phyloP scores from a whole-genome alignment of 768 basidiomycete genomes.

The Tricholomella constricta region DNA sequence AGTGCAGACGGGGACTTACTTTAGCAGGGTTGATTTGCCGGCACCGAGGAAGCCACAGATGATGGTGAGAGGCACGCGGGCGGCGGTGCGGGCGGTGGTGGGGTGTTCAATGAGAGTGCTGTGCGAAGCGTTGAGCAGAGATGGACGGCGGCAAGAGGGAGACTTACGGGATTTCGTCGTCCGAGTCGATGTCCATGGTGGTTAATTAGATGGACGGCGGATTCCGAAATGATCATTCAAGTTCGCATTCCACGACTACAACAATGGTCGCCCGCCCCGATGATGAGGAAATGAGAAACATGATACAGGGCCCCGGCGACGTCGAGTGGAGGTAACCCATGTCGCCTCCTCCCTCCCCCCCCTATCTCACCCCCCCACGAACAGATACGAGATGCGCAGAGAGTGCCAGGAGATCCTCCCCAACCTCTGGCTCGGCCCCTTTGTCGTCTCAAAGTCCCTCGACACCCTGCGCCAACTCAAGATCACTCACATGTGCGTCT shows the following conservation, averaged over 20 bases:
- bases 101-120: constrained; percentile 31
- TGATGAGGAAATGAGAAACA: constrained; percentile 50
- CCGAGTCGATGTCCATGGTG: constrained; percentile 43
- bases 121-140: constrained; percentile 1
- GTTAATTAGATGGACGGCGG: too few relatives aligned
- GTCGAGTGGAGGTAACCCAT: constrained; percentile 73
- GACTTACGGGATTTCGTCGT: constrained; percentile 60
- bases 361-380: neutral
- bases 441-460: constrained; percentile 84
- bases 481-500: constrained; percentile 77
- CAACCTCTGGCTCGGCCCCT: constrained; percentile 81
- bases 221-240: neutral
- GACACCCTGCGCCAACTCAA: constrained; percentile 63
- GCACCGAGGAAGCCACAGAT: constrained; percentile 95
- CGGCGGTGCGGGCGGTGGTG: constrained; percentile 1
- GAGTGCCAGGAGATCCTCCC: constrained; percentile 92
- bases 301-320: constrained; percentile 80
- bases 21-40: constrained; percentile 91
- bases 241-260: neutral
- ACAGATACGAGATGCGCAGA: constrained; percentile 92
- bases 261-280: constrained; percentile 17
- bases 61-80: constrained; percentile 82
- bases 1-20: constrained; percentile 43
- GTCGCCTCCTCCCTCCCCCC: neutral
- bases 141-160: neutral